Conservation (phyloP, 2,329 filamentous ascomycete species). For the Xylaria hypoxylon region DNA sequence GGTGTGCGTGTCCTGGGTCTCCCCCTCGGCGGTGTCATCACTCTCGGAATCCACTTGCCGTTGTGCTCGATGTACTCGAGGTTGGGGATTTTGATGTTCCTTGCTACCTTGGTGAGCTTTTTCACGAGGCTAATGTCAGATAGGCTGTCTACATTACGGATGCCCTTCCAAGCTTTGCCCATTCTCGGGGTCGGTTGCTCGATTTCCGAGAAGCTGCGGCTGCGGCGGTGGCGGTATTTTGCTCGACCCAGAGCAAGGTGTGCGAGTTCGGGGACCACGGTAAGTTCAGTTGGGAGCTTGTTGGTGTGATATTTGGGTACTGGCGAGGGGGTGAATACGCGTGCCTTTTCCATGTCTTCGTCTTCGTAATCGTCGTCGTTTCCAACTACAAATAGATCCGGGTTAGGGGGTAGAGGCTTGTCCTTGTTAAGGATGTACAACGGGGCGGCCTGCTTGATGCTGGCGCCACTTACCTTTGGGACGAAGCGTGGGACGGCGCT, state of each 20-base stretch:
- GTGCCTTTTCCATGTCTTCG: not conserved
- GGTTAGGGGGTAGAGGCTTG: slow-evolving; percentile 8
- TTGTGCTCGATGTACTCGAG: slow-evolving; percentile 29
- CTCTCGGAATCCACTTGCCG: slow-evolving; percentile 30
- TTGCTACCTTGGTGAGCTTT: slow-evolving; percentile 34
- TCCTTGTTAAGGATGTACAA: not conserved
- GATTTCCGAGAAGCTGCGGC: not conserved
- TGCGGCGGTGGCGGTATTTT: not conserved
- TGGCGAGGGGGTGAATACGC: slow-evolving; percentile 6
- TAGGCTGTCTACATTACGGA: not conserved
- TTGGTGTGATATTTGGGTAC: slow-evolving; percentile 11
- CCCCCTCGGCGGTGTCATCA: slow-evolving; percentile 16
- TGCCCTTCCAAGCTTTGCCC: not conserved
- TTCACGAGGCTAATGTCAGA: slow-evolving; percentile 34
- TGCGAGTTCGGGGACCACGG: slow-evolving; percentile 25
- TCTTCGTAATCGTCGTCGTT: not conserved
- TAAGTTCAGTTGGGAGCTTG: not conserved
- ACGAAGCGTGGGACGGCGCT: not conserved
- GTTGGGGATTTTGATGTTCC: slow-evolving; percentile 25
- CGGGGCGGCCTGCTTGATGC: not conserved
- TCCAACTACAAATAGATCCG: slow-evolving; percentile 15
- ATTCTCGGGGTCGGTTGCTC: not conserved
- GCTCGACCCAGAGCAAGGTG: slow-evolving; percentile 12
- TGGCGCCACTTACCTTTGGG: slow-evolving; percentile 8
- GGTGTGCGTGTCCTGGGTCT: slow-evolving; percentile 10